Evolutionary conservation across 768 basidiomycete genomes (phyloP).

Genomic region (Russula brevipes): DNA sequence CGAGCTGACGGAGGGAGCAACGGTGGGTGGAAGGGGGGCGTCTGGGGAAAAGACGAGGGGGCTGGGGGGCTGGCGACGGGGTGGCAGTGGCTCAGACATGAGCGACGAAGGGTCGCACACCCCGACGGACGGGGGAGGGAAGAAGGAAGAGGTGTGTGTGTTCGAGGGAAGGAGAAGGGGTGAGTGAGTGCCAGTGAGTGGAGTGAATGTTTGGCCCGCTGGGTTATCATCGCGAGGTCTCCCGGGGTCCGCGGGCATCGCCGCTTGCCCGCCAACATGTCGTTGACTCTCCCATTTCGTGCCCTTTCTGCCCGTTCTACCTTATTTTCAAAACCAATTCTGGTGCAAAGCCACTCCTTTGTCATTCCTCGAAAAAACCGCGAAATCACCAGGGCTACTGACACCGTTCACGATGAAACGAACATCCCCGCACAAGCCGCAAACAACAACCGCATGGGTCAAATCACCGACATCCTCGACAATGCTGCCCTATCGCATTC

Average conservation of each 20-base stretch:
- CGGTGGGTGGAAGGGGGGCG: constrained; percentile 38
- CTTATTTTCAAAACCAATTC: neutral
- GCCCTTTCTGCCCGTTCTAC: neutral
- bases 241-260: constrained; percentile 14
- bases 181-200: constrained; percentile 13
- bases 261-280: neutral
- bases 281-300: neutral
- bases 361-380: neutral
- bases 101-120: constrained; percentile 22
- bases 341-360: neutral
- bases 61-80: constrained; percentile 54
- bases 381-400: neutral
- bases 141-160: constrained; percentile 17
- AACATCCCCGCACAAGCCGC: neutral
- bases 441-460: neutral
- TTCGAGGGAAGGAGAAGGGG: constrained; percentile 19
- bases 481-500: neutral
- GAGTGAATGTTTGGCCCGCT: no score
- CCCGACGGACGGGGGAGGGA: constrained; percentile 7
- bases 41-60: constrained; percentile 77
- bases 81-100: constrained; percentile 34
- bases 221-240: no score
- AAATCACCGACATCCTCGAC: constrained; percentile 17
- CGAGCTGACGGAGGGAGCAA: constrained; percentile 27
- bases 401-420: neutral